Evolutionary conservation across 306 rosid genomes (phyloP).

Genomic region (Acacia acuminata): DNA sequence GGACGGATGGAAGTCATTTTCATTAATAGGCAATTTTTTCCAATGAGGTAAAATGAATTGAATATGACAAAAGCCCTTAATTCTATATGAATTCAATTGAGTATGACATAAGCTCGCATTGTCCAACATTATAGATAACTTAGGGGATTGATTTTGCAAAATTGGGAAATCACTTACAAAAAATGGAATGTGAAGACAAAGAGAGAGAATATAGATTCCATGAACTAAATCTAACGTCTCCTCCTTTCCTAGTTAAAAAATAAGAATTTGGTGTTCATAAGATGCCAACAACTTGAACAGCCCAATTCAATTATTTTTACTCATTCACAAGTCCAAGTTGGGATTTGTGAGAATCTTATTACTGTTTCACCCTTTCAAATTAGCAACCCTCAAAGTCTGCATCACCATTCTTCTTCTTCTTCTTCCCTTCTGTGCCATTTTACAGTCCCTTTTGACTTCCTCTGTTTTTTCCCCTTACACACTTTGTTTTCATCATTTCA

Average conservation of each 20-base stretch:
- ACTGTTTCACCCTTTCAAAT: background rate
- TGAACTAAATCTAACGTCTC: background rate
- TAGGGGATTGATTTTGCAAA: background rate
- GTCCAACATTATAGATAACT: background rate
- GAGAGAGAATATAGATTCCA: background rate
- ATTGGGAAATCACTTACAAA: background rate
- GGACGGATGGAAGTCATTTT: too few relatives aligned
- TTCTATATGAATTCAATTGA: background rate
- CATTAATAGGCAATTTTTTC: too few relatives aligned
- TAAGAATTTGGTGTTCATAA: background rate
- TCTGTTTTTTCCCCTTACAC: slow-evolving; percentile 1
- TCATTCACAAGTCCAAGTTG: slow-evolving; percentile 26
- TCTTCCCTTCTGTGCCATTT: background rate
- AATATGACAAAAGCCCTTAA: too few relatives aligned
- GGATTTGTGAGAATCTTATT: slow-evolving; percentile 21
- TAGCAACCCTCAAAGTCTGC: slow-evolving; percentile 5
- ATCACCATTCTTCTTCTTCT: background rate
- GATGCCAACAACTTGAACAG: slow-evolving; percentile 10
- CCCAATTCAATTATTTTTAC: slow-evolving; percentile 22
- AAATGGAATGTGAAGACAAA: background rate
- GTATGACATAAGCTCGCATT: background rate
- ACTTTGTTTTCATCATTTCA: background rate
- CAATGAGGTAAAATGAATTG: too few relatives aligned
- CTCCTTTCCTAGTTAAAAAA: background rate
- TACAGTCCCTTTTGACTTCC: slow-evolving; percentile 2